phyloP scores from a whole-genome alignment of 345 rosid genomes.

The Euphorbia tirucalli region DNA sequence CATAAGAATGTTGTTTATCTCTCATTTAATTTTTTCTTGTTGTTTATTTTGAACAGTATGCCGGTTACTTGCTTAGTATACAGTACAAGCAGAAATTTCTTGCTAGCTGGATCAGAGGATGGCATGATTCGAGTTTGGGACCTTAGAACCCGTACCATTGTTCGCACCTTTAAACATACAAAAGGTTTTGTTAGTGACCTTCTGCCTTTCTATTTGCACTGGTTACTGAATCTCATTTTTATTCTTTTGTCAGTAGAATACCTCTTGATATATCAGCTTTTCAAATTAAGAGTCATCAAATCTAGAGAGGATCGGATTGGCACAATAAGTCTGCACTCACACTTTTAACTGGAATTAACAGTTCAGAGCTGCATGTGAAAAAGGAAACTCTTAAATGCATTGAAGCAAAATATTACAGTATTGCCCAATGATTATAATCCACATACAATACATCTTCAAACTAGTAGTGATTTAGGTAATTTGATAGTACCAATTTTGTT shows the following conservation, averaged over 20 bases:
- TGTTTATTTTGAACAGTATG: constrained; percentile 44
- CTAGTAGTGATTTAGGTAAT: not conserved
- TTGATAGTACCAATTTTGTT: not conserved
- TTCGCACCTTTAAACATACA: constrained; percentile 58
- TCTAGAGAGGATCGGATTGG: not conserved
- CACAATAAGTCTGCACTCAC: not conserved
- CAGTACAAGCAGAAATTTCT: constrained; percentile 46
- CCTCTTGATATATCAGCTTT: not conserved
- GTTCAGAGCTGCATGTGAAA: no score
- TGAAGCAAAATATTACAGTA: not conserved
- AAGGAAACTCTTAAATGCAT: not conserved
- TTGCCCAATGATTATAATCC: no score
- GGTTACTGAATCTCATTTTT: not conserved
- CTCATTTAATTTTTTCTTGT: not conserved
- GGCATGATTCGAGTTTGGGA: constrained; percentile 74
- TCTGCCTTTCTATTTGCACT: constrained; percentile 1
- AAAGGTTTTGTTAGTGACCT: constrained; percentile 46
- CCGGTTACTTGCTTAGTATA: constrained; percentile 71
- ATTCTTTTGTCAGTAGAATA: not conserved
- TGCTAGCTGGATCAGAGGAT: constrained; percentile 81
- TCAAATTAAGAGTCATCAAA: not conserved
- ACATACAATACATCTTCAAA: not conserved
- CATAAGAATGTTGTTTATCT: not conserved
- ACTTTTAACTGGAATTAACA: not conserved
- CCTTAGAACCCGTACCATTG: constrained; percentile 36